These are phyloP conservation scores for Petrea volubilis DNA, from an alignment of 257 asterid species.

Conservation along the genomic window DNA sequence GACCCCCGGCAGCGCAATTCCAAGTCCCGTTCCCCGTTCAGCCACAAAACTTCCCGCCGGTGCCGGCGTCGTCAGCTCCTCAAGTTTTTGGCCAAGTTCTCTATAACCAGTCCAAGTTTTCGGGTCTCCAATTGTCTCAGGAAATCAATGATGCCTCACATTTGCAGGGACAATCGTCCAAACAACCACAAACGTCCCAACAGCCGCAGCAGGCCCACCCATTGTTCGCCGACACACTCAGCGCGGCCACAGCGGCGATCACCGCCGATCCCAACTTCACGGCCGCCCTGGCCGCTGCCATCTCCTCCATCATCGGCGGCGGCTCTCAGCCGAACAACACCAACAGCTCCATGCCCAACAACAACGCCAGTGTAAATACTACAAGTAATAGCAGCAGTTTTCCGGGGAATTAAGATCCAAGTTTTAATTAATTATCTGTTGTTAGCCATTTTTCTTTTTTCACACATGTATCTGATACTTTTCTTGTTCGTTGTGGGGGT, in stretches of 20 bases:
- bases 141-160: conserved; percentile 12
- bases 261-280: conserved; percentile 89
- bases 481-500: conserved; percentile 6
- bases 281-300: conserved; percentile 88
- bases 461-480: neutral
- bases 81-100: conserved; percentile 57
- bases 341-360: conserved; percentile 25
- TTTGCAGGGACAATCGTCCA: conserved; percentile 8
- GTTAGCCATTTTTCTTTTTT: neutral
- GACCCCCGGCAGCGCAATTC: conserved; percentile 47
- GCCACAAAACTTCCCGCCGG: conserved; percentile 30
- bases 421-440: conserved; percentile 9
- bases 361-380: conserved; percentile 37
- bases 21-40: conserved; percentile 51
- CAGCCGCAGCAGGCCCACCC: conserved; percentile 23
- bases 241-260: conserved; percentile 83
- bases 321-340: conserved; percentile 32
- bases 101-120: conserved; percentile 76
- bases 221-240: conserved; percentile 56
- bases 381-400: conserved; percentile 38
- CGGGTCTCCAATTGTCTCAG: conserved; percentile 73
- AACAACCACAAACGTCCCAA: conserved; percentile 12
- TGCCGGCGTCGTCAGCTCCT: conserved; percentile 32
- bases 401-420: conserved; percentile 36
- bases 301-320: conserved; percentile 76